Evolutionary conservation across 768 basidiomycete species (phyloP).

Genomic region (Gymnopilus dilepis): DNA sequence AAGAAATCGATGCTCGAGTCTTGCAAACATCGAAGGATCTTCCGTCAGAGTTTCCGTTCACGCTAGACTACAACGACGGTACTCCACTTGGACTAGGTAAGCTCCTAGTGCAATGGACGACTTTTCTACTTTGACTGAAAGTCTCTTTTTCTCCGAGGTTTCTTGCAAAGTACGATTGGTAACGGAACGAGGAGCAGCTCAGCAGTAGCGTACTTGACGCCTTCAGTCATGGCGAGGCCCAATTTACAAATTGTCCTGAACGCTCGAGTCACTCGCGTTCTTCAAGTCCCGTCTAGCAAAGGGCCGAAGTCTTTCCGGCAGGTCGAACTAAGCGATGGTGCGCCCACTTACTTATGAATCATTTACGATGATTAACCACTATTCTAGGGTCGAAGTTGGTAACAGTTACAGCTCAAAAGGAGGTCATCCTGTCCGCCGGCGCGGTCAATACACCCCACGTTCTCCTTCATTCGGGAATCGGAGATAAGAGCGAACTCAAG

Average conservation of each 20-base stretch:
- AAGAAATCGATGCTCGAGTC: conserved; percentile 28
- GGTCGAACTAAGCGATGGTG: conserved; percentile 18
- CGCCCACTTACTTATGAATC: background rate
- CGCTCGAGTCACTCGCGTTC: conserved; percentile 19
- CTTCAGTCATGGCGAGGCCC: conserved; percentile 15
- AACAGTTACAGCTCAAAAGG: conserved; percentile 44
- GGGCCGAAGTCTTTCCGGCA: conserved; percentile 3
- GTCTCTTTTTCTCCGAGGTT: conserved; percentile 7
- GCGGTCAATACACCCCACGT: conserved; percentile 39
- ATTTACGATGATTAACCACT: background rate
- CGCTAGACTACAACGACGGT: conserved; percentile 27
- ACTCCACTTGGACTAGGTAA: conserved; percentile 23
- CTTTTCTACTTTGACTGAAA: background rate
- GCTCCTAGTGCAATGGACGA: conserved; percentile 1
- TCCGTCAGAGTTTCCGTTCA: conserved; percentile 39
- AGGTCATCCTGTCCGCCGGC: conserved; percentile 44
- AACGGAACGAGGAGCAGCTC: conserved; percentile 23
- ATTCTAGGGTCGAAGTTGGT: conserved; percentile 20
- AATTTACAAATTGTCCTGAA: conserved; percentile 24
- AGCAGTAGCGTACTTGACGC: conserved; percentile 21
- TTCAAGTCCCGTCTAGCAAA: conserved; percentile 2
- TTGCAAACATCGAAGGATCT: conserved; percentile 32
- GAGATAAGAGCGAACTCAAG: conserved; percentile 30
- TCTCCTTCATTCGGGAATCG: conserved; percentile 39
- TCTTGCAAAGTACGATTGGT: conserved; percentile 18